These are phyloP conservation scores for Pestalotiopsis sp. DNA, from an alignment of 2,329 filamentous ascomycete species.

Conservation along the genomic window DNA sequence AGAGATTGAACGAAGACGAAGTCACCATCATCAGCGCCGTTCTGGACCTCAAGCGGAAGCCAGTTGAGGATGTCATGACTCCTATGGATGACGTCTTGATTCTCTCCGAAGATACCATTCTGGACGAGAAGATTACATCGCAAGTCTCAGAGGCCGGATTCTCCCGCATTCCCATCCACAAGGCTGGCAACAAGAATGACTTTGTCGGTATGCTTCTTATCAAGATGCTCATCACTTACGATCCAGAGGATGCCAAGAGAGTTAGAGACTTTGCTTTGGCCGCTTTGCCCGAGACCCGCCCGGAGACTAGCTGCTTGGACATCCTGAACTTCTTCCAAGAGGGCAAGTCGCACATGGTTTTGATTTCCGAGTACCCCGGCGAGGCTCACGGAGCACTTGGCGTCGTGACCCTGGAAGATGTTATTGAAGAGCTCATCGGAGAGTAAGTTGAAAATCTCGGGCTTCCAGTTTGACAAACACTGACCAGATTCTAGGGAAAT, in stretches of 20 bases:
- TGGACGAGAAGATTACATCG: slow-evolving; percentile 95
- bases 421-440: slow-evolving; percentile 97
- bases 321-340: slow-evolving; percentile 99
- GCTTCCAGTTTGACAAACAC: slow-evolving; percentile 22
- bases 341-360: slow-evolving; percentile 97
- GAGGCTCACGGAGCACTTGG: slow-evolving; percentile 88
- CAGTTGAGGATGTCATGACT: slow-evolving; percentile 96
- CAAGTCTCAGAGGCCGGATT: slow-evolving; percentile 91
- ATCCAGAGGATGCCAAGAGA: slow-evolving; percentile 86
- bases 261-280: slow-evolving; percentile 92
- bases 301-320: slow-evolving; percentile 94
- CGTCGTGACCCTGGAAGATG: slow-evolving; percentile 94
- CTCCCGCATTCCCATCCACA: slow-evolving; percentile 92
- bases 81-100: slow-evolving; percentile 97
- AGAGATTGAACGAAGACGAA: slow-evolving; percentile 94
- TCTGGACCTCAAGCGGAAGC: slow-evolving; percentile 92
- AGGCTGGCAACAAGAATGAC: slow-evolving; percentile 79
- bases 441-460: slow-evolving; percentile 64
- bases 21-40: slow-evolving; percentile 99
- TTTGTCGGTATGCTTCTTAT: slow-evolving; percentile 98
- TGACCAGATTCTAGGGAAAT: slow-evolving; percentile 71
- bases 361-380: slow-evolving; percentile 89
- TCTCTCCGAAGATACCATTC: slow-evolving; percentile 90
- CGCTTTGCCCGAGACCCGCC: slow-evolving; percentile 90
- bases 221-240: slow-evolving; percentile 98